Evolutionary conservation across 225 moss, liverwort and hornwort species (phyloP), one percentile per base, ranked within the genome.

Genomic region (Straminergon stramineum): DNA sequence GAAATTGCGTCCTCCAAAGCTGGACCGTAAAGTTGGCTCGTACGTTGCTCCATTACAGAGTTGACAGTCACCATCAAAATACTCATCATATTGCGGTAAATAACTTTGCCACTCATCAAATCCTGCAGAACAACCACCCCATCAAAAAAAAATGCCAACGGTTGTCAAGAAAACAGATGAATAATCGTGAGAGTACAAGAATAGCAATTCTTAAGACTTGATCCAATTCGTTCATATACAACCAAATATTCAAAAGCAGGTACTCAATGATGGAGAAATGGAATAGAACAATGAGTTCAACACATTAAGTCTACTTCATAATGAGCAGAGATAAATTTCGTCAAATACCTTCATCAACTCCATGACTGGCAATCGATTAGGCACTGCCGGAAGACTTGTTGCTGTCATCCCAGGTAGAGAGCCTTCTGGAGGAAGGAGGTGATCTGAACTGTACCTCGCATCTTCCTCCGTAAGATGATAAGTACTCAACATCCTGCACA

Each of bases 271-370:
- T 65, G 79, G 9, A 73, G 48, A 13, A 84, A 67, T 61, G 52
- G 23, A 31, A 74, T 52, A 60, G 84, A 84, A 31, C 80, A 39
- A 63, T 51, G 80, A 90, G 74, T 41, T 80, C 55, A 82, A 82
- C 24, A 65, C 77, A 83, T 74, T 41, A 17, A 66, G 26, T 78
- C 37, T 75, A 82, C 52, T 31, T 83, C 73, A 87, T 55, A 69
- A 90, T 82, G 71, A 71, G 81, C 51, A 82, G 35, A 89, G 51
- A 66, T 79, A 64, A 58, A 88, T 34, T 57, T 90, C 86, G 45
- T 79, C 83, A 83, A 26, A 76, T 90, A 99, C 99, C 99, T 99
- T 99, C 97, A 99, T 97, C 87, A 99, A 89, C 90, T 99, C 99
- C 81, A 93, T 87, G 53, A 92, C 90, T 64, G 99, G 99, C 87